phyloP scores from a whole-genome alignment of 192 early-diverging fungal genomes.

The Umbelopsis sp. region DNA sequence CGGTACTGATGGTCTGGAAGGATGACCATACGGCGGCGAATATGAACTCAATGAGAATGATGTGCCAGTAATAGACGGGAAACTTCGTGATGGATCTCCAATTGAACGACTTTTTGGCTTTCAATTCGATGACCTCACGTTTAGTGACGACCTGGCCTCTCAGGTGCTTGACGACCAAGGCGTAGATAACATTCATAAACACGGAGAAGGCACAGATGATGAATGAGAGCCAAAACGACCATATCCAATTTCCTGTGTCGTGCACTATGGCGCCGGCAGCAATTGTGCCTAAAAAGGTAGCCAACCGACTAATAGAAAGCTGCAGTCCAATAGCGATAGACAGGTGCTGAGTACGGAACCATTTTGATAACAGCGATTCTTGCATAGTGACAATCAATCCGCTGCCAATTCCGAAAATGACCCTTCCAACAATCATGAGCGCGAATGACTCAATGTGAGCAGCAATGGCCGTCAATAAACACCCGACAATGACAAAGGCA shows the following conservation, averaged over 20 bases:
- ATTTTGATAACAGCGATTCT: conserved; percentile 75
- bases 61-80: conserved; percentile 61
- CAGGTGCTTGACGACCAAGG: conserved; percentile 53
- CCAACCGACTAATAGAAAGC: conserved; percentile 68
- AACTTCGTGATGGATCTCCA: conserved; percentile 53
- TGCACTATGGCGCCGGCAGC: conserved; percentile 63
- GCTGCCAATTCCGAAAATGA: conserved; percentile 68
- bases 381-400: conserved; percentile 76
- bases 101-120: conserved; percentile 57
- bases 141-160: conserved; percentile 31
- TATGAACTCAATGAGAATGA: conserved; percentile 59
- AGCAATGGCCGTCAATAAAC: conserved; percentile 51
- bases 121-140: conserved; percentile 31
- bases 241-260: conserved; percentile 44
- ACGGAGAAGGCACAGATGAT: conserved; percentile 67
- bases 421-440: conserved; percentile 56
- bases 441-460: conserved; percentile 50
- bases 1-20: conserved; percentile 39
- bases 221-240: conserved; percentile 55
- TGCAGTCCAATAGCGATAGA: conserved; percentile 73
- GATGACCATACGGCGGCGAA: conserved; percentile 52
- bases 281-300: conserved; percentile 71
- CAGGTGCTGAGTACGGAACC: conserved; percentile 70
- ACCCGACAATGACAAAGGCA: conserved; percentile 60
- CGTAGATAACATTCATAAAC: conserved; percentile 69